Evolutionary conservation across 2,329 filamentous ascomycete species (phyloP).

Genomic region (Fusarium floridanum): DNA sequence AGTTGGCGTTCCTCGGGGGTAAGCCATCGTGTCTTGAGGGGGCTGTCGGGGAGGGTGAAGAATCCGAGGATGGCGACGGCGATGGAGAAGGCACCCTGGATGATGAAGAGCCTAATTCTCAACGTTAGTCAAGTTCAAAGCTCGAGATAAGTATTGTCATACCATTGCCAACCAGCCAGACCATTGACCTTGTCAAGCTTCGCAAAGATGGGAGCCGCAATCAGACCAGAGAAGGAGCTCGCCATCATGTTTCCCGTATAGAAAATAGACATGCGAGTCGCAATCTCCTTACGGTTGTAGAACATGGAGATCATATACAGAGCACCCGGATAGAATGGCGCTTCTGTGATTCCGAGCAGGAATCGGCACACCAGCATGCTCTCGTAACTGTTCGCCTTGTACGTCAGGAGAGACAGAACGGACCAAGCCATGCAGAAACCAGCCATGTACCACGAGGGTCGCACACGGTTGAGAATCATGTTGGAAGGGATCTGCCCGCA

Average conservation of each 20-base stretch:
- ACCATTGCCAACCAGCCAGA: slow-evolving; percentile 50
- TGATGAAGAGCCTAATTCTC: slow-evolving; percentile 44
- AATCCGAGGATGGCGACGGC: slow-evolving; percentile 49
- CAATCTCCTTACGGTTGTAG: slow-evolving; percentile 65
- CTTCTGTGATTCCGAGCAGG: slow-evolving; percentile 57
- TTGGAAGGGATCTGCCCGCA: slow-evolving; percentile 55
- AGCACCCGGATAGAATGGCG: slow-evolving; percentile 54
- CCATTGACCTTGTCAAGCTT: slow-evolving; percentile 45
- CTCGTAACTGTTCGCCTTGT: slow-evolving; percentile 55
- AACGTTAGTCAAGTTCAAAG: neutral
- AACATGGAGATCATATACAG: slow-evolving; percentile 63
- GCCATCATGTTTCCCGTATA: slow-evolving; percentile 57
- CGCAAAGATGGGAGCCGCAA: slow-evolving; percentile 58
- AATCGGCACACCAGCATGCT: slow-evolving; percentile 59
- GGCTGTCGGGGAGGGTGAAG: slow-evolving; percentile 54
- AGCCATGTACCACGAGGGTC: slow-evolving; percentile 60
- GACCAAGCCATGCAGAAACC: slow-evolving; percentile 55
- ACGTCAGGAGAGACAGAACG: slow-evolving; percentile 56
- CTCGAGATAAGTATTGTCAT: neutral
- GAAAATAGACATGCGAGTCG: slow-evolving; percentile 58
- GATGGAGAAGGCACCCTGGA: slow-evolving; percentile 47
- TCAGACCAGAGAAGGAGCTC: slow-evolving; percentile 58
- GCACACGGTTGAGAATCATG: slow-evolving; percentile 56
- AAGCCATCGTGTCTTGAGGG: slow-evolving; percentile 55
- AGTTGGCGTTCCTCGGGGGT: slow-evolving; percentile 55